Evolutionary conservation across 1,284 basidiomycete genomes (phyloP), one percentile per base, ranked within the genome.

Genomic region (Coniophora puteana): DNA sequence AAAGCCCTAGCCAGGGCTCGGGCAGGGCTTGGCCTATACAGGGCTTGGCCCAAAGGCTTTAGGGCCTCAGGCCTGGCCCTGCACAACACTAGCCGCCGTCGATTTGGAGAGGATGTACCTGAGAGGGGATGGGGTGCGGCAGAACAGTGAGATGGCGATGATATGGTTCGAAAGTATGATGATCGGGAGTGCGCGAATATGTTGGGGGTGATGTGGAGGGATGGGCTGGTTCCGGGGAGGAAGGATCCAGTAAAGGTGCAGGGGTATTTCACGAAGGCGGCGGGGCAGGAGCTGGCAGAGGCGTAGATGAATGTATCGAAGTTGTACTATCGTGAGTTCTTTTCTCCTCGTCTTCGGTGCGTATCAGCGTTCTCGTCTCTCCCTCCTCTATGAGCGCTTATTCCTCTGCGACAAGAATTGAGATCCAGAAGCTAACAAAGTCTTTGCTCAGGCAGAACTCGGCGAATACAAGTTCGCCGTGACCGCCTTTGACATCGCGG

Each of bases 101-200:
- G 94, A 88, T 58, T 62, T 99, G 2, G 96, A 95, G 0, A 76
- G 89, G 43, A 97, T 99, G 93, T 90, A 89, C 52, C 65, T 99
- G 28, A 74, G 96, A 27, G 95, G 95, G 0, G 96, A 99, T 59
- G 95, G 95, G 8, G 82, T 92, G 18, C 82, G 83, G 54, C 73
- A 76, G 49, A 90, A 98, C 62, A 75, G 77, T 29, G 68, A 67
- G 16, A 67, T 80, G 45, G 96, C 95, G 11, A 90, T 83, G 66
- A 78, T 95, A 65, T 99, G 96, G 96, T 94, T 94, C 55, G 85
- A 92, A 52, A 83, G 41, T 75, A 82, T 56, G 84, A 83, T 23
- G 93, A 98, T 53, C 76, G 84, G 47, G 93, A 96, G 59, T 88
- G 84, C 42, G 79, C 87, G 48, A 96, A 96, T 57, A 87, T 85